A percentile compares a stretch with the other conserved stretches of the same genome.
These are phyloP conservation scores for Linnemannia zychae DNA, from an alignment of 192 early-diverging fungal species.

Conservation along the genomic window DNA sequence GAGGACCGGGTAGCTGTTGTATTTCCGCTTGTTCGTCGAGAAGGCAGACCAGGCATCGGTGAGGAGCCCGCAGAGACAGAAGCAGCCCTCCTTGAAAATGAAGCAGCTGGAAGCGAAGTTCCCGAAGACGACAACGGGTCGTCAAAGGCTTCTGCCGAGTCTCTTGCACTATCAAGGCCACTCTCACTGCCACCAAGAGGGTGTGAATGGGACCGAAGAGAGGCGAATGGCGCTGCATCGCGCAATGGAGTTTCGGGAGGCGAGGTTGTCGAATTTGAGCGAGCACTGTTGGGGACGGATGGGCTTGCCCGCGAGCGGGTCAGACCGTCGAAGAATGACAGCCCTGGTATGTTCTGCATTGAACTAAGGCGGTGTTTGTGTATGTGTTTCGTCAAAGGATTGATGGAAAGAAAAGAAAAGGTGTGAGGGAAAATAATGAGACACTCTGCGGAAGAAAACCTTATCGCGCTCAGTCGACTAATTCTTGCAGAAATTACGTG, in stretches of 20 bases:
- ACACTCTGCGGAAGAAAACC: not conserved
- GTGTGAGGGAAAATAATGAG: not conserved
- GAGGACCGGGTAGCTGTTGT: constrained; percentile 20
- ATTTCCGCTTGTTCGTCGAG: constrained; percentile 16
- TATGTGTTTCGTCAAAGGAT: not conserved
- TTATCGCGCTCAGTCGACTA: not conserved
- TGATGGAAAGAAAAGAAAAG: not conserved
- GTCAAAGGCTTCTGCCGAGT: constrained; percentile 9
- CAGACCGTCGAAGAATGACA: constrained; percentile 53
- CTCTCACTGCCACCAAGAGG: not conserved
- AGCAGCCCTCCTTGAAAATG: constrained; percentile 39
- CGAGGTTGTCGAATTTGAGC: not conserved
- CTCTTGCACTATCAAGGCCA: not conserved
- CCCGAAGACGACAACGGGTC: constrained; percentile 18
- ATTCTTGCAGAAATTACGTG: not conserved
- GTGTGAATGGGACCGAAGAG: constrained; percentile 15
- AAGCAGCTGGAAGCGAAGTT: constrained; percentile 25
- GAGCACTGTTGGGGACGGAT: not conserved
- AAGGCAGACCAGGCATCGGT: constrained; percentile 6
- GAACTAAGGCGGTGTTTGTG: not conserved
- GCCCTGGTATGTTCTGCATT: constrained; percentile 55
- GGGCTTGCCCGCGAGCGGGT: constrained; percentile 20
- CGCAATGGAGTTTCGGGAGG: constrained; percentile 32
- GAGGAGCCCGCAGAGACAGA: constrained; percentile 38
- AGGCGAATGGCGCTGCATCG: constrained; percentile 32